These are phyloP conservation scores for Tulasnella sp. DNA, from an alignment of 768 basidiomycete species.

Conservation along the genomic window DNA sequence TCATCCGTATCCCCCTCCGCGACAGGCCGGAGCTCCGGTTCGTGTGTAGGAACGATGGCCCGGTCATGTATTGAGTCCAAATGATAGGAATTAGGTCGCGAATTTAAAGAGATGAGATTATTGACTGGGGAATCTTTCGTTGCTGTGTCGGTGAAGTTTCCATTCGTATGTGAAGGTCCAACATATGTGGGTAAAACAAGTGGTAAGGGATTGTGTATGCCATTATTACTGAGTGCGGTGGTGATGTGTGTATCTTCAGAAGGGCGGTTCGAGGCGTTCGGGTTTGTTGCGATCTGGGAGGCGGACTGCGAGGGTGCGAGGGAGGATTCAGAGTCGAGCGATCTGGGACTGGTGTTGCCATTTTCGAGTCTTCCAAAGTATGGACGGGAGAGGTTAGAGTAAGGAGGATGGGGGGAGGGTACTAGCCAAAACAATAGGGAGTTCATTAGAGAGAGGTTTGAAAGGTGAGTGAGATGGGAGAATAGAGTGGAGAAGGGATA, in stretches of 20 bases:
- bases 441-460: background rate
- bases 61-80: background rate
- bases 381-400: conserved; percentile 22
- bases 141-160: background rate
- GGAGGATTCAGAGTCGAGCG: conserved; percentile 35
- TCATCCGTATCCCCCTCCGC: conserved; percentile 12
- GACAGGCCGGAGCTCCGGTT: no score
- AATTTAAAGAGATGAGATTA: conserved; percentile 16
- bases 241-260: conserved; percentile 7
- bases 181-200: background rate
- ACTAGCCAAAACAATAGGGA: background rate
- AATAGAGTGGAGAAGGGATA: background rate
- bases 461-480: conserved; percentile 8
- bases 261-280: background rate
- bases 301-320: conserved; percentile 68
- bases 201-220: background rate
- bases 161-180: conserved; percentile 7
- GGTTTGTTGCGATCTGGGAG: conserved; percentile 39
- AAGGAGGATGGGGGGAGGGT: background rate
- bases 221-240: background rate
- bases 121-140: no score
- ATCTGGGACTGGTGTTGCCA: no score
- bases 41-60: no score
- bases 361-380: conserved; percentile 18
- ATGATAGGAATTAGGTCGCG: conserved; percentile 21